These are phyloP conservation scores for Trichoderma endophyticum DNA, from an alignment of 2,329 filamentous ascomycete genomes.

Conservation along the genomic window DNA sequence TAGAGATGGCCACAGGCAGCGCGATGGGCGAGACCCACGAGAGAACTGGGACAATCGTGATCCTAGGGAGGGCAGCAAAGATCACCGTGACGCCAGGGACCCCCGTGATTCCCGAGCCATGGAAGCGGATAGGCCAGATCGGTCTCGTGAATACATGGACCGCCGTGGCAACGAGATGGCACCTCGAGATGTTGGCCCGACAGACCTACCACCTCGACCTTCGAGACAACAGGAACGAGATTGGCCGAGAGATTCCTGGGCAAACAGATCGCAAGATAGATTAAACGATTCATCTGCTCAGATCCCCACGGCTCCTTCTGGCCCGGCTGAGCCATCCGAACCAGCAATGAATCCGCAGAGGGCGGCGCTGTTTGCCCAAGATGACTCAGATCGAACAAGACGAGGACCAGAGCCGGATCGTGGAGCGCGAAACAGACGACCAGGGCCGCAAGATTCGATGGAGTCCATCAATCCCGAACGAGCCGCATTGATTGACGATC, in stretches of 20 bases:
- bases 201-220: constrained; percentile 36
- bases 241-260: constrained; percentile 33
- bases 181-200: constrained; percentile 25
- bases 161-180: constrained; percentile 40
- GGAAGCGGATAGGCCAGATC: constrained; percentile 41
- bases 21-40: constrained; percentile 31
- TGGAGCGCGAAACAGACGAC: constrained; percentile 28
- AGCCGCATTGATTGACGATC: constrained; percentile 44
- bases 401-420: constrained; percentile 33
- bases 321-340: constrained; percentile 34
- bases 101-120: constrained; percentile 36
- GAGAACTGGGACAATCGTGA: constrained; percentile 31
- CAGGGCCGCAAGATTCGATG: constrained; percentile 28
- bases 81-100: constrained; percentile 36
- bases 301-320: constrained; percentile 26
- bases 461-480: constrained; percentile 49
- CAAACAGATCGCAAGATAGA: constrained; percentile 29
- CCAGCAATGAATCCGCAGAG: constrained; percentile 55
- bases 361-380: constrained; percentile 46
- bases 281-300: constrained; percentile 29
- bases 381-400: constrained; percentile 27
- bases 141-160: constrained; percentile 44
- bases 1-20: constrained; percentile 25
- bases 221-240: constrained; percentile 42
- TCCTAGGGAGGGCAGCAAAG: constrained; percentile 34